A percentile compares a stretch with the other conserved stretches of the same genome.
phyloP scores from a whole-genome alignment of 1,284 basidiomycete genomes.

The Apiotrichum montevideense region DNA sequence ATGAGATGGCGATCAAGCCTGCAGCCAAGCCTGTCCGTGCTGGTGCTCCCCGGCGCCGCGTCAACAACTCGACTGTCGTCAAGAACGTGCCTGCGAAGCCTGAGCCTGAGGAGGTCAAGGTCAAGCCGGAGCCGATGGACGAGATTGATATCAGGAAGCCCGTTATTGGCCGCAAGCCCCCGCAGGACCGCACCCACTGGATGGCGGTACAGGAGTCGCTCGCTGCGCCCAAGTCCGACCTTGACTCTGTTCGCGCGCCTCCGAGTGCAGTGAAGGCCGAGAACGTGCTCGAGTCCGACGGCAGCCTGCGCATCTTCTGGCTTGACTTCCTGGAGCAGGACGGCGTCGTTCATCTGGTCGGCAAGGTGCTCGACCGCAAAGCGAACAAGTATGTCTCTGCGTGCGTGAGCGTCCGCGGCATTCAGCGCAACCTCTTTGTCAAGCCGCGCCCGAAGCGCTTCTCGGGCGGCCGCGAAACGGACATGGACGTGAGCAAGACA shows the following conservation, averaged over 20 bases:
- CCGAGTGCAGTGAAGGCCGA: slow-evolving; percentile 47
- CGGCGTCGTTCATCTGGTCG: slow-evolving; percentile 68
- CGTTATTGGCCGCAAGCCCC: slow-evolving; percentile 28
- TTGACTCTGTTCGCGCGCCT: slow-evolving; percentile 44
- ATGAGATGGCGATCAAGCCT: slow-evolving; percentile 24
- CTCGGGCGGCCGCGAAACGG: slow-evolving; percentile 61
- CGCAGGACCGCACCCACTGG: slow-evolving; percentile 57
- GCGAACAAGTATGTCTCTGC: slow-evolving; percentile 72
- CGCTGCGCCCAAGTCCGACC: slow-evolving; percentile 25
- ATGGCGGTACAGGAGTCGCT: slow-evolving; percentile 61
- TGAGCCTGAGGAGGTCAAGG: slow-evolving; percentile 11
- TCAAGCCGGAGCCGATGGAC: slow-evolving; percentile 14
- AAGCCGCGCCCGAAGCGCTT: slow-evolving; percentile 67
- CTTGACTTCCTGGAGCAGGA: slow-evolving; percentile 81
- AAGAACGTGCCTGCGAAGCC: slow-evolving; percentile 50
- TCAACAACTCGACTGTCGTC: slow-evolving; percentile 46
- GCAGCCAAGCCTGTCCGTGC: slow-evolving; percentile 8
- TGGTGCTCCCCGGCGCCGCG: slow-evolving; percentile 33
- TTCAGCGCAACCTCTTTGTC: slow-evolving; percentile 92
- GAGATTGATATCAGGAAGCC: slow-evolving; percentile 24
- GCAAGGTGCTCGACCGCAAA: slow-evolving; percentile 75
- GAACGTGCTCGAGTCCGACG: slow-evolving; percentile 59
- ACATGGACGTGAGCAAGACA: slow-evolving; percentile 59
- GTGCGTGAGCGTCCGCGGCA: slow-evolving; percentile 75
- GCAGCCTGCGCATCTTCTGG: slow-evolving; percentile 82